Evolutionary conservation across 257 asterid species (phyloP).

Genomic region (Lavandula angustifolia): DNA sequence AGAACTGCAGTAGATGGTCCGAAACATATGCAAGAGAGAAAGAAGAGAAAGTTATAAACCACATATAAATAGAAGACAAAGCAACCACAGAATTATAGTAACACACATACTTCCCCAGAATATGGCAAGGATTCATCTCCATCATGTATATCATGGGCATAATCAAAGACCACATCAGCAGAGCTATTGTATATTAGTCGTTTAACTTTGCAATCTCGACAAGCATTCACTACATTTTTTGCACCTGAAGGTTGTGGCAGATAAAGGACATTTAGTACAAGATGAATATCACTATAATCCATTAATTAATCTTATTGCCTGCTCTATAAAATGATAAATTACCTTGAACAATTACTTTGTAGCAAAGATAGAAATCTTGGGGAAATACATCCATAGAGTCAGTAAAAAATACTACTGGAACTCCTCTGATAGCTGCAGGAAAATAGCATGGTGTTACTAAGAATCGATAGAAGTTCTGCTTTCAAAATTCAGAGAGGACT

Average conservation of each 20-base stretch:
- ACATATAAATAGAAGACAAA: constrained; percentile 27
- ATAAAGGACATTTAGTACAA: constrained; percentile 25
- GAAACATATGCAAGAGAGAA: constrained; percentile 10
- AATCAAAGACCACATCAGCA: constrained; percentile 73
- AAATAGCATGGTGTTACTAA: constrained; percentile 29
- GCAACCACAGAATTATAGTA: constrained; percentile 18
- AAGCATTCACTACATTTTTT: constrained; percentile 71
- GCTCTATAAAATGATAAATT: constrained; percentile 21
- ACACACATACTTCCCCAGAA: constrained; percentile 63
- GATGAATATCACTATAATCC: constrained; percentile 23
- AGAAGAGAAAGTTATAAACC: constrained; percentile 14
- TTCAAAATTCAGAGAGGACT: constrained; percentile 7
- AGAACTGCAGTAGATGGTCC: constrained; percentile 49
- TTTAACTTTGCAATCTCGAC: constrained; percentile 77
- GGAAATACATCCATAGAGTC: constrained; percentile 48
- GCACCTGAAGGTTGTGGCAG: constrained; percentile 52
- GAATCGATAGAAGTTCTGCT: constrained; percentile 4
- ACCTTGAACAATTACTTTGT: constrained; percentile 75
- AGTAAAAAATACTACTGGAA: constrained; percentile 70
- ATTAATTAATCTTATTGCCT: constrained; percentile 22
- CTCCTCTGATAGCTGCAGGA: constrained; percentile 73
- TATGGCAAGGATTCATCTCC: constrained; percentile 86
- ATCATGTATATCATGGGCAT: constrained; percentile 47
- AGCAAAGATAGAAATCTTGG: constrained; percentile 55
- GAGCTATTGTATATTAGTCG: constrained; percentile 72